A percentile compares a stretch with the other conserved stretches of the same genome.
These are phyloP conservation scores for Mikania micrantha DNA, from an alignment of 129 eudicot genomes.

Conservation along the genomic window DNA sequence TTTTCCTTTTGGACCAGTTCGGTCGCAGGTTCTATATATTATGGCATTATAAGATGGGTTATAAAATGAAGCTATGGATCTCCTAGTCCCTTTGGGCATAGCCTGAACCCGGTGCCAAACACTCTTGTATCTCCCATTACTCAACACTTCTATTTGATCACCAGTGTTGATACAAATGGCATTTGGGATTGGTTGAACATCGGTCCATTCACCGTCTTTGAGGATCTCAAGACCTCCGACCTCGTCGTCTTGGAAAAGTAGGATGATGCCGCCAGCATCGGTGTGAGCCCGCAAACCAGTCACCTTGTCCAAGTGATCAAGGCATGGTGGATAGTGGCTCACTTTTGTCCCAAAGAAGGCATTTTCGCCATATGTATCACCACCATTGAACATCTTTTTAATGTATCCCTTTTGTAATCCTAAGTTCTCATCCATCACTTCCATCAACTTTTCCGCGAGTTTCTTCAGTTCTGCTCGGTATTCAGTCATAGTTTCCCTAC, in stretches of 20 bases:
- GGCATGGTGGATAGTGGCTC: slow-evolving; percentile 82
- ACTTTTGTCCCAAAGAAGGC: slow-evolving; percentile 88
- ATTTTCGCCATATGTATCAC: slow-evolving; percentile 28
- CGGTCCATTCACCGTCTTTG: slow-evolving; percentile 65
- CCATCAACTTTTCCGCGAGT: slow-evolving; percentile 49
- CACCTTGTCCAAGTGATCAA: slow-evolving; percentile 59
- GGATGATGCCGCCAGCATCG: slow-evolving; percentile 79
- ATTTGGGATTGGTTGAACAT: slow-evolving; percentile 65
- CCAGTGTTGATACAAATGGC: slow-evolving; percentile 76
- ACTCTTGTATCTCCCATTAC: slow-evolving; percentile 79
- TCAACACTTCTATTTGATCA: slow-evolving; percentile 73
- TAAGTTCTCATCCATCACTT: slow-evolving; percentile 62
- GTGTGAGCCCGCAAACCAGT: slow-evolving; percentile 81
- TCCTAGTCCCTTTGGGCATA: slow-evolving; percentile 36
- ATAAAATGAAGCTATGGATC: slow-evolving; percentile 69
- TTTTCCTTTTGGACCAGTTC: slow-evolving; percentile 28
- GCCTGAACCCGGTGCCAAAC: slow-evolving; percentile 65
- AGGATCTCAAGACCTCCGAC: slow-evolving; percentile 69
- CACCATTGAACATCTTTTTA: slow-evolving; percentile 48
- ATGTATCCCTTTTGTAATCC: slow-evolving; percentile 56
- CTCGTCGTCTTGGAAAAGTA: slow-evolving; percentile 72
- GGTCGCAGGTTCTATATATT: slow-evolving; percentile 54
- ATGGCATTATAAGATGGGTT: slow-evolving; percentile 54
- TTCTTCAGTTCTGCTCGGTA: slow-evolving; percentile 54
- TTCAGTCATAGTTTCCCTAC: slow-evolving; percentile 56